phyloP scores from a whole-genome alignment of 176 grass and related monocot genomes.

The Canna indica region DNA sequence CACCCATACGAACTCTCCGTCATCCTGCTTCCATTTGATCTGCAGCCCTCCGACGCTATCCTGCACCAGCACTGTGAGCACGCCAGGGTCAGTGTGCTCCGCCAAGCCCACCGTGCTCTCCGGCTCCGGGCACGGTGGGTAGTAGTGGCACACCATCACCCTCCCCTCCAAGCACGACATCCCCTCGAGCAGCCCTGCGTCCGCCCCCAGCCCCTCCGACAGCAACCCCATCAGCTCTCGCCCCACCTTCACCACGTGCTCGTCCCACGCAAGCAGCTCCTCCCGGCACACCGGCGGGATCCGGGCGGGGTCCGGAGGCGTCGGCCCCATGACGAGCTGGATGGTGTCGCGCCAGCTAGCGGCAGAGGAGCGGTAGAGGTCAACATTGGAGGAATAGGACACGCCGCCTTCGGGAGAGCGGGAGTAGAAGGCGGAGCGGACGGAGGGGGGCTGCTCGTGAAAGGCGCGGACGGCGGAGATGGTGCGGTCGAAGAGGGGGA shows the following conservation, averaged over 20 bases:
- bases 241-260: conserved; percentile 28
- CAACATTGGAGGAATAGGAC: conserved; percentile 67
- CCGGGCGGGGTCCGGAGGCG: conserved; percentile 23
- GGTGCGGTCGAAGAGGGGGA: conserved; percentile 19
- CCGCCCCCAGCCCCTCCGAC: conserved; percentile 46
- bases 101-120: conserved; percentile 57
- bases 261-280: conserved; percentile 48
- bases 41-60: conserved; percentile 59
- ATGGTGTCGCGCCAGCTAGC: conserved; percentile 89
- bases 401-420: conserved; percentile 38
- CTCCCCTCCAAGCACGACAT: conserved; percentile 43
- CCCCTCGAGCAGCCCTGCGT: conserved; percentile 17
- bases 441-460: conserved; percentile 48
- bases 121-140: conserved; percentile 77
- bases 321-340: conserved; percentile 38
- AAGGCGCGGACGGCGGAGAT: conserved; percentile 61
- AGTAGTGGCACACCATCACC: conserved; percentile 76
- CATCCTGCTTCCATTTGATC: conserved; percentile 46
- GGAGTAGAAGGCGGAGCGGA: conserved; percentile 51
- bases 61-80: conserved; percentile 58
- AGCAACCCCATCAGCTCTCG: conserved; percentile 38
- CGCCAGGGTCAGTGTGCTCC: conserved; percentile 69
- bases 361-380: conserved; percentile 47
- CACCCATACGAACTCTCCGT: conserved; percentile 46
- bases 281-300: conserved; percentile 53